Percentiles rank a stretch among this genome's conserved stretches.
Conservation (phyloP, 495 filamentous ascomycete genomes). For the Hypoxylon trugodes region DNA sequence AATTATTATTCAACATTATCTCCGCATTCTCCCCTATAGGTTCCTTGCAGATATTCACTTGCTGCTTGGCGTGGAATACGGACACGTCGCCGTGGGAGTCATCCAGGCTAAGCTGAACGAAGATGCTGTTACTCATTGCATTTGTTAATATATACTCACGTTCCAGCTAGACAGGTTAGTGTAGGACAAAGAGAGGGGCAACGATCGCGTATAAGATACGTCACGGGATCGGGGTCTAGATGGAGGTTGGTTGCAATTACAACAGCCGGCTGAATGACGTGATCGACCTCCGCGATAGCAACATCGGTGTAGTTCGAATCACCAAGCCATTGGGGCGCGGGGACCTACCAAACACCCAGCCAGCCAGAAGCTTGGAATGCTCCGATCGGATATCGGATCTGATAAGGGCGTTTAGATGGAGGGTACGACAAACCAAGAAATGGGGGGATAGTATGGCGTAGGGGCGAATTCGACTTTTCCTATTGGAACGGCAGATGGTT, state of each 20-base stretch:
- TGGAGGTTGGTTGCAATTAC: constrained; percentile 26
- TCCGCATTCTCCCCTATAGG: background rate
- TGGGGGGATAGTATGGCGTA: constrained; percentile 14
- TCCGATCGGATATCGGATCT: constrained; percentile 42
- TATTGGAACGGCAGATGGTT: constrained; percentile 41
- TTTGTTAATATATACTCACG: constrained; percentile 18
- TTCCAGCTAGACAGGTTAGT: background rate
- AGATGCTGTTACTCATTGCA: constrained; percentile 21
- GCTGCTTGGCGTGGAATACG: background rate
- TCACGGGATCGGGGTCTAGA: constrained; percentile 10
- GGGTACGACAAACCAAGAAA: constrained; percentile 5
- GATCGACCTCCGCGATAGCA: constrained; percentile 43
- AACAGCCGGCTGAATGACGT: constrained; percentile 38
- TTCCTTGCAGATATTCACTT: background rate
- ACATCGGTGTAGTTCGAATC: constrained; percentile 36
- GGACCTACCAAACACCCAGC: constrained; percentile 5
- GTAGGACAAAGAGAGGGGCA: background rate
- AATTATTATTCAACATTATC: background rate
- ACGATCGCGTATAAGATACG: constrained; percentile 7
- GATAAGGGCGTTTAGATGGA: constrained; percentile 28
- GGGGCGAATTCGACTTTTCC: constrained; percentile 20
- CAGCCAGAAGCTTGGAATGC: constrained; percentile 18
- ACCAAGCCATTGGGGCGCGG: constrained; percentile 27
- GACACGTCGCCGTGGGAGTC: background rate
- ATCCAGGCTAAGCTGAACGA: background rate